phyloP scores from a whole-genome alignment of 495 filamentous ascomycete genomes.

The Acidomyces sp. region DNA sequence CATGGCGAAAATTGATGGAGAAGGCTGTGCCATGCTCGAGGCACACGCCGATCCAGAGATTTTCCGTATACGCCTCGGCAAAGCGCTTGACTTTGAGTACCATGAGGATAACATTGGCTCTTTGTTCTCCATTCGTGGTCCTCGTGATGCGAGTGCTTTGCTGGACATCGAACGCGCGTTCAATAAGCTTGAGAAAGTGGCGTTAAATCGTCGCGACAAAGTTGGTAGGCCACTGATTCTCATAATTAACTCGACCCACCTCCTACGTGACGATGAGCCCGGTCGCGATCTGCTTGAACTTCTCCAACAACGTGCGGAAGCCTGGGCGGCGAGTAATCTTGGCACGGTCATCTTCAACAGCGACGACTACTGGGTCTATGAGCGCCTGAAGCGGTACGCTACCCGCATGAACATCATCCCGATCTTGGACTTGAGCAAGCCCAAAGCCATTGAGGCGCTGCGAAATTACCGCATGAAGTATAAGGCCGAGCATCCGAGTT shows the following conservation, averaged over 20 bases:
- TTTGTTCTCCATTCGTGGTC: slow-evolving; percentile 86
- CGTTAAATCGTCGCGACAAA: slow-evolving; percentile 43
- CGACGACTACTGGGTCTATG: slow-evolving; percentile 97
- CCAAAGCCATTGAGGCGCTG: slow-evolving; percentile 60
- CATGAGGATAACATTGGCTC: slow-evolving; percentile 86
- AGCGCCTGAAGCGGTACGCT: slow-evolving; percentile 76
- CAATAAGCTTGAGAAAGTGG: slow-evolving; percentile 96
- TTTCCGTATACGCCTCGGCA: slow-evolving; percentile 81
- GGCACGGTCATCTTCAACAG: slow-evolving; percentile 85
- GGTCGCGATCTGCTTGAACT: slow-evolving; percentile 85
- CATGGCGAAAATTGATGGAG: slow-evolving; percentile 80
- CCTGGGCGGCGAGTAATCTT: slow-evolving; percentile 82
- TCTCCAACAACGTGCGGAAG: slow-evolving; percentile 87
- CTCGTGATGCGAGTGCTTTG: slow-evolving; percentile 76
- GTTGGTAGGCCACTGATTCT: slow-evolving; percentile 61
- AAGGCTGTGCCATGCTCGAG: slow-evolving; percentile 83
- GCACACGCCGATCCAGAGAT: slow-evolving; percentile 92
- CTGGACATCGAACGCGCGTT: slow-evolving; percentile 91
- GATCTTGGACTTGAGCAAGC: slow-evolving; percentile 65
- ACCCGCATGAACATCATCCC: slow-evolving; percentile 85
- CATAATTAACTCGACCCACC: slow-evolving; percentile 82
- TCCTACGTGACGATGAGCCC: slow-evolving; percentile 80
- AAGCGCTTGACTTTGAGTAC: slow-evolving; percentile 89
- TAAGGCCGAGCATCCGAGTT: slow-evolving; percentile 41
- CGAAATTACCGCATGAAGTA: slow-evolving; percentile 61